Evolutionary conservation across 495 filamentous ascomycete species (phyloP), one percentile per base, ranked within the genome.

Genomic region (Aspergillus conjunctus): DNA sequence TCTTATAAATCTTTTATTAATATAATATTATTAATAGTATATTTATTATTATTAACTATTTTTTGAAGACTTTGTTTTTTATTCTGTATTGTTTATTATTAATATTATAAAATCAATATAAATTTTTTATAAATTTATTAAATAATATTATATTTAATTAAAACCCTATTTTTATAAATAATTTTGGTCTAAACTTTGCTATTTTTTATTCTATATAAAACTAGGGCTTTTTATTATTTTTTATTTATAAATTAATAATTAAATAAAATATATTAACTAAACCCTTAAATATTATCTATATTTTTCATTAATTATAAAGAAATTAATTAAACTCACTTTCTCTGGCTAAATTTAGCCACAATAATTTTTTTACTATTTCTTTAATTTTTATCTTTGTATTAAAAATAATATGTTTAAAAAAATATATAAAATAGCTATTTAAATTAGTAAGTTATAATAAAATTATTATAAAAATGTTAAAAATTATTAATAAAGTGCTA

Each of bases 111-210:
- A n/a, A n/a, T n/a, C n/a, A n/a, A n/a, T n/a, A n/a, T n/a, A n/a
- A n/a, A n/a, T n/a, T n/a, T n/a, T n/a, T n/a, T n/a, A n/a, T n/a
- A n/a, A n/a, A n/a, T n/a, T n/a, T n/a, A n/a, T n/a, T n/a, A n/a
- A n/a, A n/a, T n/a, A n/a, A n/a, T n/a, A n/a, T n/a, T n/a, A n/a
- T n/a, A n/a, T n/a, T n/a, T n/a, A n/a, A n/a, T n/a, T n/a, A n/a
- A n/a, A n/a, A n/a, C n/a, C n/a, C n/a, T n/a, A 30, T 51, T 51
- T 51, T 51, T 51, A 21, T 45, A 45, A 8, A 51, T 54, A 54
- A 54, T 31, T 54, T n/a, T n/a, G n/a, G n/a, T n/a, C n/a, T n/a
- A n/a, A n/a, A n/a, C n/a, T n/a, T n/a, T n/a, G n/a, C n/a, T n/a
- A n/a, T n/a, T n/a, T n/a, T n/a, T n/a, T n/a, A n/a, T n/a, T n/a